Base-by-base conservation (phyloP, 2,329 filamentous ascomycete genomes). In the Thermochaetoides dissita region DNA sequence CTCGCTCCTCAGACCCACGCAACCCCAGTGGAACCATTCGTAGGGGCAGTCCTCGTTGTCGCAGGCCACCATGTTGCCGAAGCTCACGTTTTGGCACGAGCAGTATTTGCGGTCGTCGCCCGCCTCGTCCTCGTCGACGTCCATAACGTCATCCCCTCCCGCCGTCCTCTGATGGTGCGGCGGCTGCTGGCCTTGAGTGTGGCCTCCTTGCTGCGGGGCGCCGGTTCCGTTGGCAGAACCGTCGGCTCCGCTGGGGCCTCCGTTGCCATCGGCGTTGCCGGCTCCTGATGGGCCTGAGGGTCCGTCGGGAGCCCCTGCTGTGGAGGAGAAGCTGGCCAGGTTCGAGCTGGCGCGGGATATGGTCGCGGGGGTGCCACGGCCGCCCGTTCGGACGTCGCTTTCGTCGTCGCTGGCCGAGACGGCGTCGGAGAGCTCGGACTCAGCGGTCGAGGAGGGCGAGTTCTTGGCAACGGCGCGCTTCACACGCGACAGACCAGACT, bases 1-100 rank as follows among this genome's bases (percentile, higher is more conserved):
- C 57, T 81, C 77, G 52, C 72, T 79, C 60, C 78, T 80, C 30
- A 82, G 66, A 12, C 76, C 75, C 39, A 82, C 78, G 53, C 78
- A 82, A 36, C 68, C 77, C 81, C 84, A 91, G 63, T 91, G 84
- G 59, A 91, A 91, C 84, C 84, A 91, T 63, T 91, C 84, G 55
- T 76, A 84, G 37, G 79, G 77, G 61, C 84, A 91, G 50, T 79
- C 72, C 44, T 82, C 77, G 59, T 89, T 89, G 65, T 91, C 84
- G 64, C 84, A 91, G 30, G 83, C 84, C 49, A 91, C 84, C 84
- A 91, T 91, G 56, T 89, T 81, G 47, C 84, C 84, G 56, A 84
- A 87, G 60, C 81, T 86, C 50, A 88, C 81, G 53, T 82, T 82
- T 58, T 88, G 81, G 60, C 84, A 91, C 30, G 81, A 70, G 63